Percentiles rank a stretch among this genome's conserved stretches.
phyloP scores from a whole-genome alignment of 1,284 basidiomycete genomes.

The Kwoniella shivajii region DNA sequence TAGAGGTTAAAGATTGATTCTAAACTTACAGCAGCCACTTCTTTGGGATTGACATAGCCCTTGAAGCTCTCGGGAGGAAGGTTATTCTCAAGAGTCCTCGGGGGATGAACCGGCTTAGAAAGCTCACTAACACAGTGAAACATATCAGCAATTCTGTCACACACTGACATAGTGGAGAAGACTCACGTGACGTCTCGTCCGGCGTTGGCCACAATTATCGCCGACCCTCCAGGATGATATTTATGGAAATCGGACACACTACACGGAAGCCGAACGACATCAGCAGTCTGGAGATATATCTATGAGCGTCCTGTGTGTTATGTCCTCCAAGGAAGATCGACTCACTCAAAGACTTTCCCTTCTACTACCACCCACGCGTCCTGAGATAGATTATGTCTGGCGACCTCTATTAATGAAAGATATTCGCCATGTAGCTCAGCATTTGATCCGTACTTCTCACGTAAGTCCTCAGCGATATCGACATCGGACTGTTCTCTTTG shows the following conservation, averaged over 20 bases:
- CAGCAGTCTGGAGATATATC: background rate
- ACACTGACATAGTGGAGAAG: background rate
- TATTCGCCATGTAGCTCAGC: background rate
- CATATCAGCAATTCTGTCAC: background rate
- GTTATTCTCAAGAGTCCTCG: constrained; percentile 41
- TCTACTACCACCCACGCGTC: constrained; percentile 22
- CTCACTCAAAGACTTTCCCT: constrained; percentile 24
- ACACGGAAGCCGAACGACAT: background rate
- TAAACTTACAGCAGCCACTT: background rate
- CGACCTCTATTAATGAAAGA: constrained; percentile 15
- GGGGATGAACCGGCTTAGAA: constrained; percentile 43
- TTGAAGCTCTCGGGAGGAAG: constrained; percentile 63
- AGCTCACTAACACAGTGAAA: background rate
- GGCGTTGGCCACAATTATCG: constrained; percentile 57
- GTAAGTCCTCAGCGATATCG: background rate
- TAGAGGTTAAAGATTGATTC: background rate
- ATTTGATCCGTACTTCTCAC: background rate
- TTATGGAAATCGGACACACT: constrained; percentile 73
- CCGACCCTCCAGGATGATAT: constrained; percentile 58
- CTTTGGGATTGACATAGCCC: constrained; percentile 56
- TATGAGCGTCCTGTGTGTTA: no score
- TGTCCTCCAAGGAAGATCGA: no score
- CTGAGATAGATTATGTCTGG: constrained; percentile 15
- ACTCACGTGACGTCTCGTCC: constrained; percentile 60
- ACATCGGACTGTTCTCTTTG: background rate